A percentile compares a stretch with the other conserved stretches of the same genome.
These are phyloP conservation scores for Helicocarpus griseus DNA, from an alignment of 2,329 filamentous ascomycete species.

Conservation along the genomic window DNA sequence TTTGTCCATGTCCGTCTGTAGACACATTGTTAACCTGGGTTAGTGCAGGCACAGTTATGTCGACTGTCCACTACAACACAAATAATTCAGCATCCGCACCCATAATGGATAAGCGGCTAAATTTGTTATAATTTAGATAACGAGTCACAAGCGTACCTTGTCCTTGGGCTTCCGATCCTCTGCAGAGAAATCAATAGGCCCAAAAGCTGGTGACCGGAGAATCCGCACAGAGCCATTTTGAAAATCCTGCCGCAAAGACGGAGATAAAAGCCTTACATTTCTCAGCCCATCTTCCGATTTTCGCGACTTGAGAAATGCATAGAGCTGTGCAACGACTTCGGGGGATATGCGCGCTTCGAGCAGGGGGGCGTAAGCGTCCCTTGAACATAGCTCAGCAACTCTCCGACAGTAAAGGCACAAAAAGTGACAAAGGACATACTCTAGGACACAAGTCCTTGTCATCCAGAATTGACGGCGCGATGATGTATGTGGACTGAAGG, in stretches of 20 bases:
- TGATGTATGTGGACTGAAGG: slow-evolving; percentile 7
- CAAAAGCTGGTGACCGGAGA: not conserved
- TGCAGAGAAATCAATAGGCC: not conserved
- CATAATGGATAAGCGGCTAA: not conserved
- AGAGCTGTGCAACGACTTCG: not conserved
- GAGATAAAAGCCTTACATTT: not conserved
- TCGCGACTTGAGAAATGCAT: not conserved
- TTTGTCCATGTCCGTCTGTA: not conserved
- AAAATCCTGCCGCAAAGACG: not conserved
- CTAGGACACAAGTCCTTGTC: slow-evolving; percentile 6
- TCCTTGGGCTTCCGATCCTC: not conserved
- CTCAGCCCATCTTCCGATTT: not conserved
- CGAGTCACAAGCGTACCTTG: not conserved
- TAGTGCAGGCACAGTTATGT: not conserved
- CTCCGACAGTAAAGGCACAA: not conserved
- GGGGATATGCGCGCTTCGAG: not conserved
- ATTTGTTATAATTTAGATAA: not conserved
- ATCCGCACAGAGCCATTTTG: not conserved
- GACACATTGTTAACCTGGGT: not conserved
- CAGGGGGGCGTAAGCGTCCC: slow-evolving; percentile 2
- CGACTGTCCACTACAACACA: not conserved
- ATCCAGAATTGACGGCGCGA: slow-evolving; percentile 8
- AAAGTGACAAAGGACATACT: not conserved
- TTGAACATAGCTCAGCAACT: not conserved
- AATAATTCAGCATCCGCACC: not conserved